Base-by-base conservation (phyloP, 345 rosid genomes). In the Heritiera littoralis region DNA sequence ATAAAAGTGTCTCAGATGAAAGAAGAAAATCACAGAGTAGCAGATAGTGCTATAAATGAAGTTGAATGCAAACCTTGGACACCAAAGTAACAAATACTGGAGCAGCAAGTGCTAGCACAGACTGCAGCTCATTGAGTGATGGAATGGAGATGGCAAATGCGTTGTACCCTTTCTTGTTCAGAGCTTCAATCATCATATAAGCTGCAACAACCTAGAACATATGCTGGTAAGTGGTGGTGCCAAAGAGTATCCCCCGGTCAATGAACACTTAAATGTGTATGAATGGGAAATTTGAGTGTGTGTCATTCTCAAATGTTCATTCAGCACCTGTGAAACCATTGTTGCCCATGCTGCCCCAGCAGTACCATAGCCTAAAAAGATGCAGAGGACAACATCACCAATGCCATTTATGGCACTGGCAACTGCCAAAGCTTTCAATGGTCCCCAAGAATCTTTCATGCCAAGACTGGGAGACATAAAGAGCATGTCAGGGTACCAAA, bases 331-430 rank as follows among this genome's bases (percentile, higher is more conserved):
- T 59, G 99, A 95, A 60, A 81, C 87, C 89, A 91, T 84, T 54
- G 99, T 92, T 48, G 97, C 94, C 96, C 93, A 93, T 75, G 99
- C 99, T 48, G 98, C 98, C 61, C 99, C 99, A n/a, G 91, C 89
- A 65, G 93, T 91, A 58, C 99, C 98, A 73, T 88, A 92, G 67
- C 93, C 96, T 77, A 93, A 84, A 83, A 89, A 86, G 60, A 85
- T 88, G 86, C 99, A 95, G 68, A 95, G 84, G 80, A 91, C 86
- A 78, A 92, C 75, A 79, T 90, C 97, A 76, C 99, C 98, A 41
- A 89, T 80, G 59, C 90, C 94, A 84, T 95, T 95, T 76, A 95
- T 86, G 75, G 85, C 79, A 75, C 92, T 93, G 72, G 96, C 90
- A 74, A 86, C 92, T n/a, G 86, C 87, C 89, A 95, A 86, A n/a